Conservation (phyloP, 1,284 basidiomycete species). For the Ustilago vetiveriae region DNA sequence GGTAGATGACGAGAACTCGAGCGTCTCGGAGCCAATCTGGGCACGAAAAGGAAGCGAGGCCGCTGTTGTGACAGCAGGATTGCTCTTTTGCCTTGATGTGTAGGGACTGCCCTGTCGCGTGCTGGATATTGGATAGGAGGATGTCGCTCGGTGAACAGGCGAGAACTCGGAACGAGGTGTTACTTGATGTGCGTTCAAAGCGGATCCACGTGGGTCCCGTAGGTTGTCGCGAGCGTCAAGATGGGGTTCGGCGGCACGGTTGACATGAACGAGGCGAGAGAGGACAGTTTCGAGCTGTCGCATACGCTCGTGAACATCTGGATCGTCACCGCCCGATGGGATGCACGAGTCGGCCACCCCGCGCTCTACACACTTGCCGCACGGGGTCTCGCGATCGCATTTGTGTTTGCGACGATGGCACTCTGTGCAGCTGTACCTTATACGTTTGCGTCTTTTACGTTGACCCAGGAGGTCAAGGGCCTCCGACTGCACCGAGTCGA, state of each 20-base stretch:
- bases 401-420: constrained; percentile 42
- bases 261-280: constrained; percentile 5
- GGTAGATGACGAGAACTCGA: constrained; percentile 23
- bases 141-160: neutral
- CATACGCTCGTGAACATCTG: constrained; percentile 14
- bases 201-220: too few species aligned
- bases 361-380: constrained; percentile 28
- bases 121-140: neutral
- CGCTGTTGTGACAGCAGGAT: constrained; percentile 19
- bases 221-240: too few species aligned
- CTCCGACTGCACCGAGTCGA: neutral
- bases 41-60: constrained; percentile 23
- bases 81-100: constrained; percentile 16
- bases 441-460: constrained; percentile 16
- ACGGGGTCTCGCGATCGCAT: constrained; percentile 35
- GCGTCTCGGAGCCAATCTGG: constrained; percentile 15
- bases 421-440: constrained; percentile 39
- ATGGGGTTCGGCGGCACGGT: neutral
- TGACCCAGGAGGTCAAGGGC: constrained; percentile 20
- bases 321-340: constrained; percentile 15
- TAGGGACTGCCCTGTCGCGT: neutral
- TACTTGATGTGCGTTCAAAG: too few species aligned
- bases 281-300: constrained; percentile 18
- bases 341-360: constrained; percentile 18
- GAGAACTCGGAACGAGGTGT: too few species aligned